Evolutionary conservation across 495 filamentous ascomycete genomes (phyloP).

Genomic region (Lepidopterella palustris): DNA sequence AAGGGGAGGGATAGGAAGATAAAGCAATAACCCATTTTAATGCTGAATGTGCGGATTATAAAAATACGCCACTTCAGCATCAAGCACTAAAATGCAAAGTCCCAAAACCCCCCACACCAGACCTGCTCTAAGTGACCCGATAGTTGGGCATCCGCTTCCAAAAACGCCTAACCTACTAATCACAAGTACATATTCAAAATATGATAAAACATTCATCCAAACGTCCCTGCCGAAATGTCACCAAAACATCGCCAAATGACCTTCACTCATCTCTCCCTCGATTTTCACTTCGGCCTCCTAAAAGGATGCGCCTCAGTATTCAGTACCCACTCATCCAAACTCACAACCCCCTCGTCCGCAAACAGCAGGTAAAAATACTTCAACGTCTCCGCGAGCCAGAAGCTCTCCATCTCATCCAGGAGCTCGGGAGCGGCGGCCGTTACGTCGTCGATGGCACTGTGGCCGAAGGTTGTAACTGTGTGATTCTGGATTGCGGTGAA

Average conservation of each 20-base stretch:
- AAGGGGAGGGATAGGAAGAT: neutral
- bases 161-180: neutral
- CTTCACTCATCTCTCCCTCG: neutral
- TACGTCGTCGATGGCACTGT: slow-evolving; percentile 72
- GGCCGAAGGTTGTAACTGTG: slow-evolving; percentile 60
- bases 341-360: slow-evolving; percentile 59
- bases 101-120: neutral
- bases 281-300: slow-evolving; percentile 17
- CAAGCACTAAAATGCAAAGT: neutral
- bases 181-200: too few species aligned
- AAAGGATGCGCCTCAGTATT: slow-evolving; percentile 34
- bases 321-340: slow-evolving; percentile 64
- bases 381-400: slow-evolving; percentile 41
- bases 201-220: too few species aligned
- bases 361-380: slow-evolving; percentile 95
- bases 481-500: slow-evolving; percentile 64
- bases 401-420: slow-evolving; percentile 38
- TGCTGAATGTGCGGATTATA: neutral
- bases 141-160: too few species aligned
- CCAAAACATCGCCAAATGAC: neutral
- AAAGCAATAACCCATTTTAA: neutral
- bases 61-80: neutral
- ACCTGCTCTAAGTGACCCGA: neutral
- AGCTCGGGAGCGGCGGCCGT: slow-evolving; percentile 39
- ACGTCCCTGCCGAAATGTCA: too few species aligned